Conservation (phyloP, 2,329 filamentous ascomycete species). For the Fusarium staphyleae region DNA sequence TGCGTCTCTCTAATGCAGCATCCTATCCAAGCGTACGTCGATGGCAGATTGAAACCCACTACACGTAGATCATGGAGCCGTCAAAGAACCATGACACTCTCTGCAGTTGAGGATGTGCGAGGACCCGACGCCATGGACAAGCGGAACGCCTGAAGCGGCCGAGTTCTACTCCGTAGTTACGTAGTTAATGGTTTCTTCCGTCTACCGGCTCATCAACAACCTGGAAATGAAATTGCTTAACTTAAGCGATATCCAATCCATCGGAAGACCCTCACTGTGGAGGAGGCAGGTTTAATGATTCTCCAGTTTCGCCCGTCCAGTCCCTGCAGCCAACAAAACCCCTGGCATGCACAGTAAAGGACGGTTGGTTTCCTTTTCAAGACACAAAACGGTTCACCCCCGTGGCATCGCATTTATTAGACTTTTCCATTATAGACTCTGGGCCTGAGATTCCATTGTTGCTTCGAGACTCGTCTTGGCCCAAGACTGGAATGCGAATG, state of each 20-base stretch:
- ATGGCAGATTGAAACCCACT: conserved; percentile 1
- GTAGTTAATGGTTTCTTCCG: background rate
- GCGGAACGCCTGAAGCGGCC: background rate
- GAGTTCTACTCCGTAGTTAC: no score
- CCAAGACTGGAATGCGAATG: conserved; percentile 5
- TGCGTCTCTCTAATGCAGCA: no score
- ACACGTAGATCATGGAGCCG: conserved; percentile 6
- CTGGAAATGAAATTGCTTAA: conserved; percentile 1
- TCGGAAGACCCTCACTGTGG: background rate
- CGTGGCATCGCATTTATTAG: no score
- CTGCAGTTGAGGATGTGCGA: no score
- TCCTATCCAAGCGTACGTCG: no score
- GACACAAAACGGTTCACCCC: no score
- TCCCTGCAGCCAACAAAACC: background rate
- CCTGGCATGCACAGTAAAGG: background rate
- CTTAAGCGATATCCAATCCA: background rate
- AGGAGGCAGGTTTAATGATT: conserved; percentile 9
- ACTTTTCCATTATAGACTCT: no score
- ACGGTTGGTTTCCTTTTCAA: no score
- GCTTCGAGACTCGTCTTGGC: background rate
- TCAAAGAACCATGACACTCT: background rate
- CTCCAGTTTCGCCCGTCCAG: background rate
- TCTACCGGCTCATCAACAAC: no score
- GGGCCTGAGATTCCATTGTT: no score
- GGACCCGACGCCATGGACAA: background rate